These are phyloP conservation scores for Microdochium trichocladiopsis DNA, from an alignment of 2,329 filamentous ascomycete genomes.

Conservation along the genomic window DNA sequence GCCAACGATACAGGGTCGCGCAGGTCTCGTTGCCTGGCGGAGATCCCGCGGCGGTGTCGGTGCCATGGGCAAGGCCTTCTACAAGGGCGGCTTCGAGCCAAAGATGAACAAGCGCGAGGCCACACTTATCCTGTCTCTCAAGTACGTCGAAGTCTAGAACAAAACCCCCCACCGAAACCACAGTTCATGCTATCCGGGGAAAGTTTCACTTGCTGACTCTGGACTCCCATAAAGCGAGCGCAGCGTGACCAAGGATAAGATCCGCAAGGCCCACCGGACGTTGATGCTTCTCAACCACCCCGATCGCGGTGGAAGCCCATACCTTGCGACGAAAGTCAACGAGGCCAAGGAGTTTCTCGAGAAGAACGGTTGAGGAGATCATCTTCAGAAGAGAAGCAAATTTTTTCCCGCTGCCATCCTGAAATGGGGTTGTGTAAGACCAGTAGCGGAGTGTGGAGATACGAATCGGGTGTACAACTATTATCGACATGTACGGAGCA, in stretches of 20 bases:
- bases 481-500: constrained; percentile 3
- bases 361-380: constrained; percentile 42
- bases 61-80: constrained; percentile 83
- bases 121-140: constrained; percentile 80
- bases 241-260: constrained; percentile 80
- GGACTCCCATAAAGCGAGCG: constrained; percentile 57
- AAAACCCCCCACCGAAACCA: too few species aligned
- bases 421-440: not conserved
- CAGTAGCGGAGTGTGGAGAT: constrained; percentile 1
- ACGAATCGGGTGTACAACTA: not conserved
- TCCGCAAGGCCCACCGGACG: constrained; percentile 90
- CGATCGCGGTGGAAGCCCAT: constrained; percentile 92
- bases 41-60: constrained; percentile 72
- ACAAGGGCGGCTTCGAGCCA: constrained; percentile 97
- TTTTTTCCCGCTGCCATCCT: not conserved
- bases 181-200: too few species aligned
- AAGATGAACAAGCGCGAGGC: constrained; percentile 93
- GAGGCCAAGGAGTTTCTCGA: constrained; percentile 96
- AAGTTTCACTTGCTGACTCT: not conserved
- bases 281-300: constrained; percentile 98
- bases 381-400: constrained; percentile 7
- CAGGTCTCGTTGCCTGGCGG: constrained; percentile 82
- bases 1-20: constrained; percentile 62
- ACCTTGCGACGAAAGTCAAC: constrained; percentile 95
- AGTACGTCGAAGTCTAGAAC: too few species aligned